phyloP scores from a whole-genome alignment of 2,329 filamentous ascomycete genomes.

The Neobulgaria alba region DNA sequence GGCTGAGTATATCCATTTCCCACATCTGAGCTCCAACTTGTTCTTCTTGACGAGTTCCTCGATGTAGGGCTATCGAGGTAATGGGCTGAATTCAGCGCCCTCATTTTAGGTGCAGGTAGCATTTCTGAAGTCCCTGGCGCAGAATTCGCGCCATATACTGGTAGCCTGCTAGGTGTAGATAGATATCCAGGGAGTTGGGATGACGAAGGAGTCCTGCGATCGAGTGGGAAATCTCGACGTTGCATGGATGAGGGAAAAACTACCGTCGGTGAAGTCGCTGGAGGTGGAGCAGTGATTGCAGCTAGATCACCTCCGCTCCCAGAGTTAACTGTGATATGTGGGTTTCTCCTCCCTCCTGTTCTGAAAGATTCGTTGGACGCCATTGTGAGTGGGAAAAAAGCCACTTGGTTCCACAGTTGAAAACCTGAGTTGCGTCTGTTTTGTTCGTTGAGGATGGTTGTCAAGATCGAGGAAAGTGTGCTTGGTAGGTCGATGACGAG shows the following conservation, averaged over 20 bases:
- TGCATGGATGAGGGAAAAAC: too few species aligned
- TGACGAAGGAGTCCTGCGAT: too few species aligned
- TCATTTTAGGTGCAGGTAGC: conserved; percentile 35
- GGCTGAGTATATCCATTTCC: conserved; percentile 36
- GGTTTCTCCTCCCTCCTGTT: conserved; percentile 32
- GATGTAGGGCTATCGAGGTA: conserved; percentile 39
- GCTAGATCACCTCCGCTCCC: conserved; percentile 41
- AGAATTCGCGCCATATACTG: conserved; percentile 20
- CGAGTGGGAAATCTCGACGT: too few species aligned
- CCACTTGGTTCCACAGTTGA: not conserved
- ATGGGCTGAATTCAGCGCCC: conserved; percentile 39
- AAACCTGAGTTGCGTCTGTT: not conserved
- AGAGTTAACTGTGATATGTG: conserved; percentile 58
- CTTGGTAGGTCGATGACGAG: too few species aligned
- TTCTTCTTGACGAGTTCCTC: conserved; percentile 46
- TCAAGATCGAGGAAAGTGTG: too few species aligned
- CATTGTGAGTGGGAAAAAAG: not conserved
- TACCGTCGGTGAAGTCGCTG: too few species aligned
- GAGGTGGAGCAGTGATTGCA: conserved; percentile 16
- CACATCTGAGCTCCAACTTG: conserved; percentile 56
- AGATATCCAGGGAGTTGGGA: too few species aligned
- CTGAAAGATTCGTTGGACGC: not conserved
- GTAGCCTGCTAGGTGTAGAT: too few species aligned
- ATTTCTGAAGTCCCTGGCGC: conserved; percentile 36
- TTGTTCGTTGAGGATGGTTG: not conserved